Evolutionary conservation across 2,329 filamentous ascomycete genomes (phyloP), one percentile per base, ranked within the genome.

Genomic region (Chaetomium sp.): DNA sequence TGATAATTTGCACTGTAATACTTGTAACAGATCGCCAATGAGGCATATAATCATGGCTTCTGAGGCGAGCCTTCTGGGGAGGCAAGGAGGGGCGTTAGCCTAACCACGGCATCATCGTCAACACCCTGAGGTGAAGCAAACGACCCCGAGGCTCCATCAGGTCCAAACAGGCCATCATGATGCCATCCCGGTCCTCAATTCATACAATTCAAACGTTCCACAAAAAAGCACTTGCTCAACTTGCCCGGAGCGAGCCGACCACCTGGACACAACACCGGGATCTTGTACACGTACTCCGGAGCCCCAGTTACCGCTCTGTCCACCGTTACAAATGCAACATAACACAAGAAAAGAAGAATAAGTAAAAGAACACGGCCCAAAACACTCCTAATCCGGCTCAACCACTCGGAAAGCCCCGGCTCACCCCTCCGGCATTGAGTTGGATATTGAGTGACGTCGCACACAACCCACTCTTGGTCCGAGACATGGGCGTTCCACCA

Each of bases 331-430:
- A 47, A 47, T 23, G 38, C 21, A 23, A 47, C 45, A 47, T 23
- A 23, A 10, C 45, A 47, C 45, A 47, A 23, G 21, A 19, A 47
- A 5, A n/a, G 35, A 45, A 53, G 33, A 5, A 31, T 27, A 21
- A 57, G 23, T n/a, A n/a, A n/a, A 62, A n/a, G 29, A 42, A 35
- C 29, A 7, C 16, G 25, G 25, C n/a, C 29, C 31, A 25, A 16
- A 35, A 56, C 33, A 27, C 7, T 42, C 53, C 12, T 21, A 38
- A 23, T 25, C 21, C 21, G 53, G 53, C 29, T 56, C 49, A 49
- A 27, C 62, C 62, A 63, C 35, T 63, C 56, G 62, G 62, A 63
- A 59, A 27, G 45, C 38, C 2, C 54, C 60, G 60, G 54, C 54
- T 35, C 53, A 56, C 29, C 27, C 23, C n/a, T 56, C 33, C 19